phyloP scores from a whole-genome alignment of 768 basidiomycete species.

The Dentipellis sp. region DNA sequence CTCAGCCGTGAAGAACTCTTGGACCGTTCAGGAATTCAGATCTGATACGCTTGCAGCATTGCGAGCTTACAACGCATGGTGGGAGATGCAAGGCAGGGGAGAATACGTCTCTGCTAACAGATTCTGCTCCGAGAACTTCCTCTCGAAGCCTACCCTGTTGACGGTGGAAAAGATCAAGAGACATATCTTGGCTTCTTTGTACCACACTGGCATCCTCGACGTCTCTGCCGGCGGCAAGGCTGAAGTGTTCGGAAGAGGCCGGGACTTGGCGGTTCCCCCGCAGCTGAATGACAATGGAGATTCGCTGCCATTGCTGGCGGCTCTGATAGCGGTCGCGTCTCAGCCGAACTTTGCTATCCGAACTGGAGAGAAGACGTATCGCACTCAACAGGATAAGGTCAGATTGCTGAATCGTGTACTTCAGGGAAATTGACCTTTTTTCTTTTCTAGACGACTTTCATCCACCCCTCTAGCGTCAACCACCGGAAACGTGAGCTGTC shows the following conservation, averaged over 20 bases:
- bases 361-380: conserved; percentile 52
- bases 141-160: conserved; percentile 76
- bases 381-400: conserved; percentile 83
- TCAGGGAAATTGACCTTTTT: not conserved
- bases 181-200: conserved; percentile 69
- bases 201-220: conserved; percentile 73
- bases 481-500: conserved; percentile 45
- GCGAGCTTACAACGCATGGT: conserved; percentile 79
- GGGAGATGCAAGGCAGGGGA: conserved; percentile 54
- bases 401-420: too few relatives aligned
- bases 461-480: conserved; percentile 86
- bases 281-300: conserved; percentile 66
- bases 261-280: conserved; percentile 41
- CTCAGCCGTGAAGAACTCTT: conserved; percentile 61
- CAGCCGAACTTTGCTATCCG: conserved; percentile 89
- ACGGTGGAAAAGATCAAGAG: conserved; percentile 73
- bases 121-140: conserved; percentile 81
- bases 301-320: conserved; percentile 69
- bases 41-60: conserved; percentile 79
- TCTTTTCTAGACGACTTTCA: conserved; percentile 49
- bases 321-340: conserved; percentile 74
- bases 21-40: conserved; percentile 70
- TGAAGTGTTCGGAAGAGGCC: conserved; percentile 20
- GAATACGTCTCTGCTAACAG: conserved; percentile 57
- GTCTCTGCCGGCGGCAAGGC: conserved; percentile 62